Percentiles rank a stretch among this genome's conserved stretches.
phyloP scores from a whole-genome alignment of 2,329 filamentous ascomycete species.

The Gnomoniopsis smithogilvyi region DNA sequence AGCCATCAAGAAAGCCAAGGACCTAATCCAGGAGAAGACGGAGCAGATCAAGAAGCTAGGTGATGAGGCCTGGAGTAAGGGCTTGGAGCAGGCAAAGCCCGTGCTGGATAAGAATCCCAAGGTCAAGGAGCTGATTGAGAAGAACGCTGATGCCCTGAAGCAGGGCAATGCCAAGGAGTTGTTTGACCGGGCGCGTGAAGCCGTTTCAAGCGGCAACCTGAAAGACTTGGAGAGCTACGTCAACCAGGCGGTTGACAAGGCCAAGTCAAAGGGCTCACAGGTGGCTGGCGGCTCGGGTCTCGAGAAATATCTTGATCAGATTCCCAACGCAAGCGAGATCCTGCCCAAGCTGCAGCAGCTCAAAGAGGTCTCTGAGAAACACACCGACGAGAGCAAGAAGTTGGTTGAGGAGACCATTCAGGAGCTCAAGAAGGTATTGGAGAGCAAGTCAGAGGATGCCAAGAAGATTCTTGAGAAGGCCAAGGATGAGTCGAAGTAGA shows the following conservation, averaged over 20 bases:
- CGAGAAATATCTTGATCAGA: slow-evolving; percentile 62
- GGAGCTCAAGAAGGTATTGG: slow-evolving; percentile 62
- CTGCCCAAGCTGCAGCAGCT: slow-evolving; percentile 64
- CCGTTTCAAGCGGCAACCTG: slow-evolving; percentile 58
- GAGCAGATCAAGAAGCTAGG: slow-evolving; percentile 65
- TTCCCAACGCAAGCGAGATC: slow-evolving; percentile 63
- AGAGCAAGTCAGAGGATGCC: slow-evolving; percentile 54
- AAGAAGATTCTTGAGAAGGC: slow-evolving; percentile 57
- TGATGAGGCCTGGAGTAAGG: slow-evolving; percentile 71
- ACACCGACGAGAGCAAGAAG: slow-evolving; percentile 67
- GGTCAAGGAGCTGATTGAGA: slow-evolving; percentile 68
- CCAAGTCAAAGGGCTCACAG: slow-evolving; percentile 47
- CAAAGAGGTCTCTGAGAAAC: slow-evolving; percentile 62
- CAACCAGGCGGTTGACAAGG: slow-evolving; percentile 55
- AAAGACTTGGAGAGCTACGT: slow-evolving; percentile 60
- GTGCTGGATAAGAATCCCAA: slow-evolving; percentile 74
- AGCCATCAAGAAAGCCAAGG: slow-evolving; percentile 53
- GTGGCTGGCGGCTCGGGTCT: slow-evolving; percentile 41
- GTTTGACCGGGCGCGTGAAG: slow-evolving; percentile 59
- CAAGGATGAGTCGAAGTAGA: slow-evolving; percentile 42
- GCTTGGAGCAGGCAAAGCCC: slow-evolving; percentile 66
- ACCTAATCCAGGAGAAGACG: slow-evolving; percentile 67
- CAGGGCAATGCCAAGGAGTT: slow-evolving; percentile 63
- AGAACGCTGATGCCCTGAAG: slow-evolving; percentile 67
- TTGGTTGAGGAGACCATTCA: slow-evolving; percentile 66